Conservation (phyloP, 2,329 filamentous ascomycete species). For the Xylaria sp. region DNA sequence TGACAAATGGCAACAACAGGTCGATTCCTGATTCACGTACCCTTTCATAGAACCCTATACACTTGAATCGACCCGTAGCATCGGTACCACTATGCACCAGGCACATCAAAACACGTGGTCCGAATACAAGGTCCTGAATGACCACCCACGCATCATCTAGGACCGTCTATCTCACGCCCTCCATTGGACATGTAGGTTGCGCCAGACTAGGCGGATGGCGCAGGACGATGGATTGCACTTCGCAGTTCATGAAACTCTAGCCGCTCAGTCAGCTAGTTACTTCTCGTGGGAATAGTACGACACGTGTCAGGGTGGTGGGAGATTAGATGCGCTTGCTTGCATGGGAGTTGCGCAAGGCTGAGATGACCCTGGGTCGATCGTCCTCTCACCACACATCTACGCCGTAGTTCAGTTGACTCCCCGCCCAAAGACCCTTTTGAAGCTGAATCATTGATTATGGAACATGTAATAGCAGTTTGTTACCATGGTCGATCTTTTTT, state of each 20-base stretch:
- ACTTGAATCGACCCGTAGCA: background rate
- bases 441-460: background rate
- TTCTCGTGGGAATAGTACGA: background rate
- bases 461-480: background rate
- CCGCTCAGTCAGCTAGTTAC: background rate
- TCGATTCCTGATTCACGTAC: background rate
- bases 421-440: background rate
- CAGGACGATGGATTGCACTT: background rate
- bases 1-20: background rate
- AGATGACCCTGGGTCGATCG: background rate
- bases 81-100: background rate
- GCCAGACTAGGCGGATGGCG: background rate
- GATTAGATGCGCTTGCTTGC: background rate
- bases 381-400: background rate
- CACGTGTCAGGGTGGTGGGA: background rate
- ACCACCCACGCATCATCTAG: background rate
- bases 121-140: background rate
- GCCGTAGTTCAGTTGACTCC: background rate
- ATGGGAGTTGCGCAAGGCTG: conserved; percentile 9
- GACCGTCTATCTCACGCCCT: too few species aligned
- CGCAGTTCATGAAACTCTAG: background rate
- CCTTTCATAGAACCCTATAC: background rate
- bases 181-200: background rate
- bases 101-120: background rate
- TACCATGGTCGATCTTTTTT: background rate